Evolutionary conservation across 768 basidiomycete genomes (phyloP), one percentile per base, ranked within the genome.

Genomic region (Amanita inopinata): DNA sequence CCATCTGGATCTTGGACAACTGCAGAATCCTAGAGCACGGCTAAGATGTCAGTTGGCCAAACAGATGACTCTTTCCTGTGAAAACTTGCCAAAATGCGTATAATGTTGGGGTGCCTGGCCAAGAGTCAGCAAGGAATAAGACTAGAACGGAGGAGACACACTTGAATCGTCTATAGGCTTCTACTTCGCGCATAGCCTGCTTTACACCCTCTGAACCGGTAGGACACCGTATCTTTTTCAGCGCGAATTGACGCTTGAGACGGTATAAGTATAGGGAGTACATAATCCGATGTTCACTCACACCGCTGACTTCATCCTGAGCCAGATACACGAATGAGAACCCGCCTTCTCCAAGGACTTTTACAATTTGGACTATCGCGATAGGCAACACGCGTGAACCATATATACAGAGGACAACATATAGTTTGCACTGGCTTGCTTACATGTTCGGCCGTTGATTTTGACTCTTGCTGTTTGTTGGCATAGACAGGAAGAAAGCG

Each of bases 181-280:
- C 89, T 2, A 89, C 83, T 58, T 90, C 89, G 38, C 79, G 70
- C 85, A 90, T 82, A 3, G 80, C 87, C 57, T 90, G 88, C 54
- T 83, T 83, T 44, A 98, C 90, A 7, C 81, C 83, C 42, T 94
- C 91, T 4, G 76, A 68, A 5, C 90, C 90, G 31, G 83, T 83
- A 1, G 89, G 90, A 69, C 91, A 93, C 33, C 91, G 74, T 56
- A 96, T 93, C 65, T 96, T 98, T 70, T 99, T 99, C 49, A 99
- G 67, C 0, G 96, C 96, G 53, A 94, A 98, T 69, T 88, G 78
- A 49, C 92, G 74, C 76, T 91, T 23, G 45, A 36, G 32, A 40
- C 11, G 37, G 30, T 23, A 34, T 27, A 18, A 19, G 36, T 25
- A 41, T 32, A 14, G 14, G 14, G 23, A 12, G 14, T 31, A 39